Evolutionary conservation across 176 grass and related monocot genomes (phyloP).

Genomic region (Cocos nucifera): DNA sequence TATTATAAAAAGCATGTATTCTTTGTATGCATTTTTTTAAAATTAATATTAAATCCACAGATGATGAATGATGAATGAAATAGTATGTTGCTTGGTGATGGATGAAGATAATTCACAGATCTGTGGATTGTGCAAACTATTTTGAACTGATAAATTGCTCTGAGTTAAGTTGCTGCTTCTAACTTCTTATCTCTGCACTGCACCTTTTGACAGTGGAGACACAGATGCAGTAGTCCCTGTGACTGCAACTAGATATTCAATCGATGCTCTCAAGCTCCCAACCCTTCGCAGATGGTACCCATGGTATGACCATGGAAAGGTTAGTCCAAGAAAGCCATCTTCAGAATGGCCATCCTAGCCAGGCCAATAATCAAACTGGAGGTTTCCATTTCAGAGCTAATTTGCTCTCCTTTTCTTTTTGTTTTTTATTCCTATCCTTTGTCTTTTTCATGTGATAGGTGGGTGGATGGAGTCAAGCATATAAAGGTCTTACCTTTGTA

Average conservation of each 20-base stretch:
- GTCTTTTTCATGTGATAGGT: conserved; percentile 39
- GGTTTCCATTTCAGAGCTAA: no score
- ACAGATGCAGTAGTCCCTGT: conserved; percentile 98
- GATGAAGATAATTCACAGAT: no score
- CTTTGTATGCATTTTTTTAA: no score
- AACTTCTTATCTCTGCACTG: not conserved
- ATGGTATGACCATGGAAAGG: conserved; percentile 84
- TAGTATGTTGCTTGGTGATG: no score
- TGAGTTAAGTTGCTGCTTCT: not conserved
- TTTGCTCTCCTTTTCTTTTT: no score
- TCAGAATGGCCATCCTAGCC: not conserved
- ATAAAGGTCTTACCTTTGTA: conserved; percentile 80
- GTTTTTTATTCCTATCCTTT: not conserved
- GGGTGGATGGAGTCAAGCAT: conserved; percentile 92
- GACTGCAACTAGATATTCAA: conserved; percentile 87
- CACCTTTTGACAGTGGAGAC: conserved; percentile 46
- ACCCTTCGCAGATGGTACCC: conserved; percentile 73
- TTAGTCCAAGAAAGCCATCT: conserved; percentile 15
- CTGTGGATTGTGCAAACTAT: no score
- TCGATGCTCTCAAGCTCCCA: conserved; percentile 79
- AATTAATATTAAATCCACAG: no score
- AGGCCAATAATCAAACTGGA: no score
- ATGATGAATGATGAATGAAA: no score
- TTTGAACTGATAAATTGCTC: no score
- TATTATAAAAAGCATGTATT: no score